Percentiles rank a stretch among this genome's conserved stretches.
Conservation (phyloP, 177 flowering plant species). For the Tripterygium wilfordii region DNA sequence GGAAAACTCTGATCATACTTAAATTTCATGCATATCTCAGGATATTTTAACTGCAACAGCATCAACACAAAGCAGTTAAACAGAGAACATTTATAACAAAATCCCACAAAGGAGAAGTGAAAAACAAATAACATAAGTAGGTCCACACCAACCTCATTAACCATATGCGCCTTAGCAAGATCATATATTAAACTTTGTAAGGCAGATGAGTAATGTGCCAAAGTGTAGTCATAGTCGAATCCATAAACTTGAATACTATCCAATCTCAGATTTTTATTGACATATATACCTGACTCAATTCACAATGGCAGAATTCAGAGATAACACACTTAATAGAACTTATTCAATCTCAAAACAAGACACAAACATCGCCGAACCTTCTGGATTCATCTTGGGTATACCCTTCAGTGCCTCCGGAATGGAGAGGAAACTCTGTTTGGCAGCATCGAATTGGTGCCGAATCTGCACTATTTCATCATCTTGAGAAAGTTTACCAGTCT, state of each 20-base stretch:
- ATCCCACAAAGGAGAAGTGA: neutral
- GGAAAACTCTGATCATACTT: conserved; percentile 85
- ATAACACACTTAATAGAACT: neutral
- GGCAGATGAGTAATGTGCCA: conserved; percentile 85
- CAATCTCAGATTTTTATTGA: conserved; percentile 80
- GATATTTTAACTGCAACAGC: conserved; percentile 67
- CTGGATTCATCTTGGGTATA: conserved; percentile 86
- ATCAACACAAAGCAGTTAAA: neutral
- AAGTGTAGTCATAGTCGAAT: conserved; percentile 88
- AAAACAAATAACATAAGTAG: neutral
- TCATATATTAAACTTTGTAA: conserved; percentile 82
- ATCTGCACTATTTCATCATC: conserved; percentile 41
- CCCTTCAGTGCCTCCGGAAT: conserved; percentile 64
- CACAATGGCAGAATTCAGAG: no score
- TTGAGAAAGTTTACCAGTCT: neutral
- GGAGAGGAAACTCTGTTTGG: conserved; percentile 50
- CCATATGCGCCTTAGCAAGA: conserved; percentile 81
- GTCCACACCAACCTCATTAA: conserved; percentile 65
- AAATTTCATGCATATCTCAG: conserved; percentile 61
- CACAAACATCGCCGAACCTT: conserved; percentile 31
- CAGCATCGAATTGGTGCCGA: conserved; percentile 46
- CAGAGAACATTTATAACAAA: neutral
- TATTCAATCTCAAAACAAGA: neutral
- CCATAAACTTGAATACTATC: conserved; percentile 84
- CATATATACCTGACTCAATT: conserved; percentile 66